Conservation (phyloP, 2,329 filamentous ascomycete species). For the Xylariales sp. region DNA sequence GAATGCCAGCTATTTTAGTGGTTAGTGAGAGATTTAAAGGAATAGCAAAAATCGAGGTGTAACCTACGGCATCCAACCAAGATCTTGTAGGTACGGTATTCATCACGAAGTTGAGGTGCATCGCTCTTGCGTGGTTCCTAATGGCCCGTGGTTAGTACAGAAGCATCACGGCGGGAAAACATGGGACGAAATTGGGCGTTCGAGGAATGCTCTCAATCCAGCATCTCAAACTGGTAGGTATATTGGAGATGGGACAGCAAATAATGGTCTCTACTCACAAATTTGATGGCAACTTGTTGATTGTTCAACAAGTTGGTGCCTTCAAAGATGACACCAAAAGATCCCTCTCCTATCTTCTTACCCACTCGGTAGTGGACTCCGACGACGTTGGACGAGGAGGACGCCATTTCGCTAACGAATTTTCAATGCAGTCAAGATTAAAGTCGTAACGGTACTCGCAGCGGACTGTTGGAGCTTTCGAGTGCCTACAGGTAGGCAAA, state of each 20-base stretch:
- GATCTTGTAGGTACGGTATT: constrained; percentile 99
- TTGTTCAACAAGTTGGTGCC: constrained; percentile 98
- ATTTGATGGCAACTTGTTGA: constrained; percentile 99
- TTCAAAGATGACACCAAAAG: constrained; percentile 98
- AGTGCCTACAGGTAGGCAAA: no score
- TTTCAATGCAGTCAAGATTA: no score
- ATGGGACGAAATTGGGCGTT: no score
- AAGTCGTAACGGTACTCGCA: no score
- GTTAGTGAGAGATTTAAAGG: constrained; percentile 14
- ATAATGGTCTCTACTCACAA: constrained; percentile 56
- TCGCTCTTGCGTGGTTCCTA: constrained; percentile 99
- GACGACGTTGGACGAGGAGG: constrained; percentile 92
- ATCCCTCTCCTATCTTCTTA: constrained; percentile 99
- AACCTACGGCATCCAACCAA: constrained; percentile 96
- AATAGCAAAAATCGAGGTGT: no score
- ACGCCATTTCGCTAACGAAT: constrained; percentile 77
- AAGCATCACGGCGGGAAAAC: no score
- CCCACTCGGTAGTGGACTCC: constrained; percentile 98
- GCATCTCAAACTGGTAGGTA: no score
- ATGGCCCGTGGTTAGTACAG: constrained; percentile 3
- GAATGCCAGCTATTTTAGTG: constrained; percentile 73
- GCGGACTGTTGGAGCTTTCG: no score
- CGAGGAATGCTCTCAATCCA: no score
- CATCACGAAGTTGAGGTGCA: constrained; percentile 93
- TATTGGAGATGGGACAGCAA: not conserved